phyloP scores from a whole-genome alignment of 148 eudicot genomes.

The Cornus florida region DNA sequence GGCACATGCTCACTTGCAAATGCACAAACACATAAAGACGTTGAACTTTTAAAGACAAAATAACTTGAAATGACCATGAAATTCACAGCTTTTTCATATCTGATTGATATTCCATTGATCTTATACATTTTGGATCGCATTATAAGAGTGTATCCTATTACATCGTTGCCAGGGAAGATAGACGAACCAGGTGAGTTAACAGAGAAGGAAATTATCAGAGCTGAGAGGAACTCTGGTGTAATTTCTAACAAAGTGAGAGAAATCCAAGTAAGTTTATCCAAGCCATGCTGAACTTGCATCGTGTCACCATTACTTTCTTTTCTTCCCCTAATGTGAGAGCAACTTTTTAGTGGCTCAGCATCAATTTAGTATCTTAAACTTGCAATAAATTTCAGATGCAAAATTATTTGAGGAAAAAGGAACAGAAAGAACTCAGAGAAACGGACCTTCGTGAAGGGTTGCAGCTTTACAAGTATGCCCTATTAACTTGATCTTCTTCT shows the following conservation, averaged over 20 bases:
- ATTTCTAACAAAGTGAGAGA: constrained; percentile 74
- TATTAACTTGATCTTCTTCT: not conserved
- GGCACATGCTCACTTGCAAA: not conserved
- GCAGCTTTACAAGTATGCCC: constrained; percentile 69
- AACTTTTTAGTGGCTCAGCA: not conserved
- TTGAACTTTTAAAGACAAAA: not conserved
- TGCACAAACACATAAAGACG: not conserved
- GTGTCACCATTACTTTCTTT: not conserved
- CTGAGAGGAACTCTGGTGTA: constrained; percentile 86
- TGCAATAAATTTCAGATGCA: constrained; percentile 42
- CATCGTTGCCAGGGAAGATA: constrained; percentile 46
- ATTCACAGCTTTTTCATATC: not conserved
- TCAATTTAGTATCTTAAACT: constrained; percentile 8
- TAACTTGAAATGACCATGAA: not conserved
- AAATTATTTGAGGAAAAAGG: constrained; percentile 74
- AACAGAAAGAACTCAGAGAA: constrained; percentile 72
- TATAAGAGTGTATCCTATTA: not conserved
- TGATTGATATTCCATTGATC: not conserved
- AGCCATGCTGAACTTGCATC: not conserved
- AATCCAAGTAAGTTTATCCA: constrained; percentile 66
- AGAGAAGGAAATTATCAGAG: constrained; percentile 87
- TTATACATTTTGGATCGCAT: not conserved
- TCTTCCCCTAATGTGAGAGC: not conserved
- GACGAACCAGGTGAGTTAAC: constrained; percentile 54
- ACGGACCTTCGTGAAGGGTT: constrained; percentile 84